These are phyloP conservation scores for Penicillium oxalicum DNA, from an alignment of 2,329 filamentous ascomycete genomes.

Conservation along the genomic window DNA sequence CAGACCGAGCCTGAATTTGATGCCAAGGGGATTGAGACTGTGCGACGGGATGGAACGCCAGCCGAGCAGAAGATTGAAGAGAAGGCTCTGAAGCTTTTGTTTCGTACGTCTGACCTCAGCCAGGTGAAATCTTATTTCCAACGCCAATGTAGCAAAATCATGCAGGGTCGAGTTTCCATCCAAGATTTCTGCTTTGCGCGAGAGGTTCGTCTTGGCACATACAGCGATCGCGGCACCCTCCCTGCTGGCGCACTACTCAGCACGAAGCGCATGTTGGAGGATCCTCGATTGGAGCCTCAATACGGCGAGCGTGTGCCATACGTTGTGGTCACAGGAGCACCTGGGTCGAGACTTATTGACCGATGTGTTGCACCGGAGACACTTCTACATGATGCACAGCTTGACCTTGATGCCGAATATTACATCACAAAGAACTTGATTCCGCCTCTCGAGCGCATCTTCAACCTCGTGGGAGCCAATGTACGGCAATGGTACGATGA, in stretches of 20 bases:
- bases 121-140: conserved; percentile 88
- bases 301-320: conserved; percentile 95
- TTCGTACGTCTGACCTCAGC: conserved; percentile 82
- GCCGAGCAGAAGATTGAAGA: conserved; percentile 97
- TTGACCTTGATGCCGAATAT: conserved; percentile 86
- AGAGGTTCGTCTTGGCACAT: conserved; percentile 85
- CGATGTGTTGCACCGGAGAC: conserved; percentile 84
- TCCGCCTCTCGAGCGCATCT: conserved; percentile 89
- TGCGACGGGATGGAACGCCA: conserved; percentile 87
- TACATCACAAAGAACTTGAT: conserved; percentile 96
- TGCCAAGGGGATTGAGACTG: conserved; percentile 97
- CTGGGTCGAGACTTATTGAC: conserved; percentile 78
- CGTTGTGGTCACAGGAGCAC: conserved; percentile 82
- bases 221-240: conserved; percentile 70
- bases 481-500: conserved; percentile 90
- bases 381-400: conserved; percentile 67
- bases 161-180: conserved; percentile 78
- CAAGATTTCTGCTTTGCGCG: conserved; percentile 95
- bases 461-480: conserved; percentile 91
- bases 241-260: conserved; percentile 87
- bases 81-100: conserved; percentile 79
- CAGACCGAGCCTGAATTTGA: conserved; percentile 85
- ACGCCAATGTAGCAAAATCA: conserved; percentile 82
- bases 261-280: conserved; percentile 76
- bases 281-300: conserved; percentile 81